Percentiles rank a stretch among this genome's conserved stretches.
Evolutionary conservation across 2,329 filamentous ascomycete genomes (phyloP).

Genomic region (Graphiopsis chlorocephala): DNA sequence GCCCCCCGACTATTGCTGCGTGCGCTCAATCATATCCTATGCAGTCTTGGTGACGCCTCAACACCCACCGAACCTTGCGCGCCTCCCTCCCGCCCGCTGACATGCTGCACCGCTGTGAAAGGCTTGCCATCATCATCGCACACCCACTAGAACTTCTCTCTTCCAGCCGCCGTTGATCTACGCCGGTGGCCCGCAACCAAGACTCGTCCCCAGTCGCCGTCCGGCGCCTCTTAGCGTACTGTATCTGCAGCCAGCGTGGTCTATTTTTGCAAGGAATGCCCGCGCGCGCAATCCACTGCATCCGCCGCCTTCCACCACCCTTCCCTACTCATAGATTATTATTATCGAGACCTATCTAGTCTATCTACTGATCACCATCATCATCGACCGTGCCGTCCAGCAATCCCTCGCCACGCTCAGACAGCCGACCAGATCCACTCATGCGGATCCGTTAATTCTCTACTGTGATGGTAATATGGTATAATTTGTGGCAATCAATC

Average conservation of each 20-base stretch:
- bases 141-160: neutral
- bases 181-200: conserved; percentile 9
- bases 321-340: neutral
- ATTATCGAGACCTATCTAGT: neutral
- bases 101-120: neutral
- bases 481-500: neutral
- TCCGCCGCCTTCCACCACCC: conserved; percentile 2
- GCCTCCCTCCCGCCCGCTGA: neutral
- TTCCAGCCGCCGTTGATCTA: conserved; percentile 8
- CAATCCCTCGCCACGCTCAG: conserved; percentile 11
- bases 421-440: neutral
- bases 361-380: neutral
- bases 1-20: neutral
- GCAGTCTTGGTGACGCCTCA: neutral
- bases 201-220: conserved; percentile 10
- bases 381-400: neutral
- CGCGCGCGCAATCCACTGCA: neutral
- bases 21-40: neutral
- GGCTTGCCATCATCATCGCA: neutral
- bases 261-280: conserved; percentile 8
- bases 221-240: conserved; percentile 5
- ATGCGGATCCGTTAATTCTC: neutral
- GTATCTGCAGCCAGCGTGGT: conserved; percentile 8
- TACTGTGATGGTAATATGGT: too few species aligned
- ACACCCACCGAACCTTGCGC: neutral